Evolutionary conservation across 495 filamentous ascomycete genomes (phyloP), one percentile per base, ranked within the genome.

Genomic region (Usnea hakonensis): DNA sequence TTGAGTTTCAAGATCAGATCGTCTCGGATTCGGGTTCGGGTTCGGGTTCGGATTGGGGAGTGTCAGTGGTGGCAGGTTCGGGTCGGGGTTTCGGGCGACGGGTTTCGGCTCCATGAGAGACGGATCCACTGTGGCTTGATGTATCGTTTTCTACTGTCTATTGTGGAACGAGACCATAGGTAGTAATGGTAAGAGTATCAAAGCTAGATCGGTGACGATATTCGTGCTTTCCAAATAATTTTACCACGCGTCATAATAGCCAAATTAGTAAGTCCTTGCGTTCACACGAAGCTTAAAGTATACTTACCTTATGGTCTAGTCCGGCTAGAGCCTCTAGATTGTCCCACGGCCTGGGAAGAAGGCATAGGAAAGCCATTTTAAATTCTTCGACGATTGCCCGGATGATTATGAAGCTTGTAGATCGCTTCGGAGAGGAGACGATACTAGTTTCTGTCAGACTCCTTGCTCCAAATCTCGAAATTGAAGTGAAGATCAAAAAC

Each of bases 141-240:
- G n/a, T n/a, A n/a, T n/a, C n/a, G n/a, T n/a, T n/a, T n/a, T n/a
- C n/a, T n/a, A n/a, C n/a, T n/a, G n/a, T n/a, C 68, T 60, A 71
- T 77, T 32, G 70, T 73, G 36, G 64, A 55, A 23, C 67, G 50
- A 66, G 46, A 81, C 73, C 2, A 80, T 72, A 9, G 71, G 43
- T 6, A 72, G 43, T 6, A 72, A 56, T 2, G 78, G 76, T 43
- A 78, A 69, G 11, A 65, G 54, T 7, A 79, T 69, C 37, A 81
- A 68, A 0, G 69, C 75, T 16, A 41, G 62, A 41, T 81, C 77
- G 2, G 74, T 74, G n/a, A 80, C 14, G 26, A 80, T 74, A 40
- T 78, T 80, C 3, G 71, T 69, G 46, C 74, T 65, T 33, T 65
- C 71, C 26, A 79, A 71, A 55, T 75, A 79, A 36, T 73, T 70